These are phyloP conservation scores for Passiflora organensis DNA, from an alignment of 345 rosid species.

Conservation along the genomic window DNA sequence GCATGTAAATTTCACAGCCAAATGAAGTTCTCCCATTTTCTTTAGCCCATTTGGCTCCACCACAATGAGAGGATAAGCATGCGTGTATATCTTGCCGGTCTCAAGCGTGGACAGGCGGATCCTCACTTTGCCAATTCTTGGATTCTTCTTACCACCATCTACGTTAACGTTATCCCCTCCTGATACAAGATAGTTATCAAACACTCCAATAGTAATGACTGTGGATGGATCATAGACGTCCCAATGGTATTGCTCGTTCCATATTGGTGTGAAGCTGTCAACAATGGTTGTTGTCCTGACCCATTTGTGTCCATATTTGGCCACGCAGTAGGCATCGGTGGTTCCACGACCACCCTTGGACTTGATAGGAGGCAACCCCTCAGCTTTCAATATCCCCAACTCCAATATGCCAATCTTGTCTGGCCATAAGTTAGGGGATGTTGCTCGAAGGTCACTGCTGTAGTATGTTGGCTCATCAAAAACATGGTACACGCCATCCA, in stretches of 20 bases:
- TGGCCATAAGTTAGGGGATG: conserved; percentile 34
- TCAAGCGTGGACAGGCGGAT: conserved; percentile 40
- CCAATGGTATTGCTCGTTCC: conserved; percentile 55
- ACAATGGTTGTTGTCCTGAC: conserved; percentile 42
- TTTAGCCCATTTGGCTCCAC: conserved; percentile 36
- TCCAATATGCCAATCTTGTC: conserved; percentile 45
- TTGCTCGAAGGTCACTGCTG: conserved; percentile 49
- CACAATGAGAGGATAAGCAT: conserved; percentile 38
- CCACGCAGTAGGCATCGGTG: conserved; percentile 45
- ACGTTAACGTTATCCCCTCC: conserved; percentile 6
- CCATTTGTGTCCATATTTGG: conserved; percentile 51
- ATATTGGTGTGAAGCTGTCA: conserved; percentile 36
- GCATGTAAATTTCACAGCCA: conserved; percentile 36
- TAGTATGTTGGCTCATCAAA: conserved; percentile 47
- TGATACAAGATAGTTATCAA: conserved; percentile 35
- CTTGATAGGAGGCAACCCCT: conserved; percentile 43
- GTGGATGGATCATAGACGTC: conserved; percentile 55
- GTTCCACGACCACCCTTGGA: conserved; percentile 35
- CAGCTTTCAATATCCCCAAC: conserved; percentile 44
- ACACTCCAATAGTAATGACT: conserved; percentile 39
- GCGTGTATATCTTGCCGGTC: conserved; percentile 33
- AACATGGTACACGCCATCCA: conserved; percentile 55
- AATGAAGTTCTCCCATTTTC: conserved; percentile 47
- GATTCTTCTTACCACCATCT: conserved; percentile 19
- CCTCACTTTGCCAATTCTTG: conserved; percentile 40